Evolutionary conservation across 2,329 filamentous ascomycete species (phyloP).

Genomic region (Fusarium anguioides): DNA sequence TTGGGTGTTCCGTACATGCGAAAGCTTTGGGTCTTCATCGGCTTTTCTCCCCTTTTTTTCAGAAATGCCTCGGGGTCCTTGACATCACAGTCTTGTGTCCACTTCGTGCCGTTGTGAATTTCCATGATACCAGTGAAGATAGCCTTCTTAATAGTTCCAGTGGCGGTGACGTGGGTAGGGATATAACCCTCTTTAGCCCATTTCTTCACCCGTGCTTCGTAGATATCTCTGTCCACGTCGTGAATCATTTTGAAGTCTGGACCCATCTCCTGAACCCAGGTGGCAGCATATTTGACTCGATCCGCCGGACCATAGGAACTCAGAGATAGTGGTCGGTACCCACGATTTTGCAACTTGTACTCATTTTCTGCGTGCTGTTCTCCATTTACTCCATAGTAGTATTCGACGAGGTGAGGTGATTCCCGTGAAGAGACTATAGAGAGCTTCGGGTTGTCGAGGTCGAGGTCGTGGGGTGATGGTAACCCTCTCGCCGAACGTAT

Average conservation of each 20-base stretch:
- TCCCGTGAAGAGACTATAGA: background rate
- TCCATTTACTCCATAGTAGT: slow-evolving; percentile 15
- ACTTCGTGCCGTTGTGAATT: background rate
- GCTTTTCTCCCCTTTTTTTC: background rate
- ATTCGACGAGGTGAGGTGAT: background rate
- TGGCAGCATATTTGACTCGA: slow-evolving; percentile 24
- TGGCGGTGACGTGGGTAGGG: slow-evolving; percentile 19
- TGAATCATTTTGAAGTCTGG: slow-evolving; percentile 5
- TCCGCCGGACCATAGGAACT: slow-evolving; percentile 24
- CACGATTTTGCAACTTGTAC: background rate
- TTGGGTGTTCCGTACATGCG: slow-evolving; percentile 27
- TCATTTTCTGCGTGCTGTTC: background rate
- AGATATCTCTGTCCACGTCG: background rate
- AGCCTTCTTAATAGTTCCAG: slow-evolving; percentile 10
- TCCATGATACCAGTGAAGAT: slow-evolving; percentile 31
- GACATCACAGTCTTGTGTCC: slow-evolving; percentile 24
- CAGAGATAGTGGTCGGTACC: slow-evolving; percentile 25
- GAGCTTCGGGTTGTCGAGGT: background rate
- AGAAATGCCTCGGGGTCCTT: background rate
- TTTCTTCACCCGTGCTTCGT: slow-evolving; percentile 16
- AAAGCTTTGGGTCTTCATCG: slow-evolving; percentile 19
- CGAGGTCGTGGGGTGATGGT: too few relatives aligned
- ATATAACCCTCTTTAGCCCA: slow-evolving; percentile 9
- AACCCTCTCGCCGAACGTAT: background rate
- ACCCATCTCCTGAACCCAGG: slow-evolving; percentile 12